Conservation (phyloP, 208 protist species). For the Crithidia bombi region DNA sequence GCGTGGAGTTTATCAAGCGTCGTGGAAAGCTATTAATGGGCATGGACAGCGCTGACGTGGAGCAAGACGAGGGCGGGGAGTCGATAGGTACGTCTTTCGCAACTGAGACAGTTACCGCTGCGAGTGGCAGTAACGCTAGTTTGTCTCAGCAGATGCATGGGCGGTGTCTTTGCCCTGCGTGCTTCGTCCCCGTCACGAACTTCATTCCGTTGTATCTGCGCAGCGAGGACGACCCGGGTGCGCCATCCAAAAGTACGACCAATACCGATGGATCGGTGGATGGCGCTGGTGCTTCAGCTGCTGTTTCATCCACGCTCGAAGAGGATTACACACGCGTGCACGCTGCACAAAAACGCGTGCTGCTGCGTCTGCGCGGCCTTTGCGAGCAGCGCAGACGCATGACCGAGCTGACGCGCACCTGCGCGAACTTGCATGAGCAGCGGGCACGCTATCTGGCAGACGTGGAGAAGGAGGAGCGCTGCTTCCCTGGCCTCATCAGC, state of each 20-base stretch:
- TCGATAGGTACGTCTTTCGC: background rate
- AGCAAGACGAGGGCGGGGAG: slow-evolving; percentile 9
- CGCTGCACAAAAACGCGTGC: slow-evolving; percentile 51
- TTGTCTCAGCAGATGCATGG: slow-evolving; percentile 15
- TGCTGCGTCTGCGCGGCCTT: slow-evolving; percentile 52
- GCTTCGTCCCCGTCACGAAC: slow-evolving; percentile 35
- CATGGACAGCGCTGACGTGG: slow-evolving; percentile 21
- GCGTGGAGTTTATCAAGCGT: slow-evolving; percentile 70
- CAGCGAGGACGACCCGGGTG: slow-evolving; percentile 23
- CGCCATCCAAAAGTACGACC: background rate
- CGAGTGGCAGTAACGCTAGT: background rate
- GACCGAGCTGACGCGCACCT: slow-evolving; percentile 52
- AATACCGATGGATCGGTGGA: background rate
- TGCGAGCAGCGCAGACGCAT: slow-evolving; percentile 46
- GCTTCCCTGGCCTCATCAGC: slow-evolving; percentile 40
- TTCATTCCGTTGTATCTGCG: slow-evolving; percentile 64
- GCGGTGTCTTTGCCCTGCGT: slow-evolving; percentile 54
- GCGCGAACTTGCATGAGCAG: slow-evolving; percentile 66
- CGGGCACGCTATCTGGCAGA: slow-evolving; percentile 45
- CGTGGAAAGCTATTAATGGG: slow-evolving; percentile 30
- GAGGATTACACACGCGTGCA: slow-evolving; percentile 35
- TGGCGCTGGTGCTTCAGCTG: slow-evolving; percentile 7
- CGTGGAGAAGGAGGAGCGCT: slow-evolving; percentile 52
- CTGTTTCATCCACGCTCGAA: slow-evolving; percentile 15
- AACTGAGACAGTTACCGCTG: background rate